These are phyloP conservation scores for Ustilago hordei DNA, from an alignment of 1,284 basidiomycete species.

Conservation along the genomic window DNA sequence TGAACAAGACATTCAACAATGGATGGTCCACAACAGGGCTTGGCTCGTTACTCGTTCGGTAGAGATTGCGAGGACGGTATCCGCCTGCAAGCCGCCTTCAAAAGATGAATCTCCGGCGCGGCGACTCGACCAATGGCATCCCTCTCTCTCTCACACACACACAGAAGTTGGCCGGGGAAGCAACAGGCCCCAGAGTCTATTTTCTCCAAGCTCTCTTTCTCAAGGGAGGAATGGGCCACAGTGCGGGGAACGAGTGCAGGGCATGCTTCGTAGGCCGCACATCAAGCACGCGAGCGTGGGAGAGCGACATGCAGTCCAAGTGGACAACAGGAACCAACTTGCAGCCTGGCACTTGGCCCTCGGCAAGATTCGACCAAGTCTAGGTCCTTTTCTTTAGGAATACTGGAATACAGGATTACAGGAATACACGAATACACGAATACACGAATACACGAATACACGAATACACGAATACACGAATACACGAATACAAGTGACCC, in stretches of 20 bases:
- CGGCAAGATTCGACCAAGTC: background rate
- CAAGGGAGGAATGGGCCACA: too few species aligned
- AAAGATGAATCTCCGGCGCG: background rate
- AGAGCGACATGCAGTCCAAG: background rate
- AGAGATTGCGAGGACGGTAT: background rate
- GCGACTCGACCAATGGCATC: background rate
- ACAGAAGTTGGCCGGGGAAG: background rate
- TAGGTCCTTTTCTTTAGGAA: background rate
- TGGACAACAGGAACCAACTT: slow-evolving; percentile 6
- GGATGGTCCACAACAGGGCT: slow-evolving; percentile 1
- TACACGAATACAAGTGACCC: background rate
- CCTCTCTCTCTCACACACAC: too few species aligned
- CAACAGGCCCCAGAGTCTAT: slow-evolving; percentile 1
- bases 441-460: background rate
- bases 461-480: background rate
- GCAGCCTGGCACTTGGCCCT: background rate
- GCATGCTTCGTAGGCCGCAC: background rate
- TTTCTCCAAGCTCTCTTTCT: background rate
- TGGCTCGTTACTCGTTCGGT: background rate
- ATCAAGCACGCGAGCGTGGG: background rate
- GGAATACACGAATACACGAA: background rate
- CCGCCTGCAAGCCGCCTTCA: background rate
- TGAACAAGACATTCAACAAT: slow-evolving; percentile 1
- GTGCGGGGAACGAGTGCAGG: background rate
- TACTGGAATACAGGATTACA: slow-evolving; percentile 2